A percentile compares a stretch with the other conserved stretches of the same genome.
Evolutionary conservation across 177 flowering plant species (phyloP).

Genomic region (Vitis hybrid): DNA sequence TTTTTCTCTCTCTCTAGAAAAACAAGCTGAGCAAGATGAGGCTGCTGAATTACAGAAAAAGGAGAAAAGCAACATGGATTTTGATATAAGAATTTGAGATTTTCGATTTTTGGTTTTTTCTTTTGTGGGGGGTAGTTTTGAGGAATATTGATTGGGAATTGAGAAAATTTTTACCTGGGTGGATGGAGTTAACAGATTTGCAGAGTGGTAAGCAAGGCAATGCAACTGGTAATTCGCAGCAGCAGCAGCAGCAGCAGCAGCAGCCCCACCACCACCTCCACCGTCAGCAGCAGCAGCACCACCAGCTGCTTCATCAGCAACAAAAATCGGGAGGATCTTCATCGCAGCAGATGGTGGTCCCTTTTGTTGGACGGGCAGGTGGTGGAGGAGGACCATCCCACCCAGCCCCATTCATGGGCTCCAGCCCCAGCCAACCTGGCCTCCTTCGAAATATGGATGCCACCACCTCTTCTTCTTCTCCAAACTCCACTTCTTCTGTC

Average conservation of each 20-base stretch:
- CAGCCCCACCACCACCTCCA: conserved; percentile 11
- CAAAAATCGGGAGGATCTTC: conserved; percentile 7
- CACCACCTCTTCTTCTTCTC: conserved; percentile 12
- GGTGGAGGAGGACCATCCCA: conserved; percentile 14
- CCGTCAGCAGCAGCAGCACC: conserved; percentile 20
- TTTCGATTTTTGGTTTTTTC: too few relatives aligned
- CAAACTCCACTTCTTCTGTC: neutral
- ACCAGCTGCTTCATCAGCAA: conserved; percentile 18
- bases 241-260: conserved; percentile 13
- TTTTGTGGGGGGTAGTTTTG: too few relatives aligned
- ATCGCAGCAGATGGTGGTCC: conserved; percentile 17
- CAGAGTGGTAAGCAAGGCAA: conserved; percentile 23
- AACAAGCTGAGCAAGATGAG: neutral
- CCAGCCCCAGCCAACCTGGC: conserved; percentile 42
- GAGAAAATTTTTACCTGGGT: conserved; percentile 7
- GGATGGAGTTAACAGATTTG: conserved; percentile 41
- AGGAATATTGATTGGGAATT: neutral
- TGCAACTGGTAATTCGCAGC: neutral
- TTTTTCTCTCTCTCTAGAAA: too few relatives aligned
- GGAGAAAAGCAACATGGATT: too few relatives aligned
- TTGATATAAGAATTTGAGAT: too few relatives aligned
- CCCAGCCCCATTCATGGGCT: conserved; percentile 34
- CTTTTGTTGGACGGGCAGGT: conserved; percentile 27
- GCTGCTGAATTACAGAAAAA: neutral
- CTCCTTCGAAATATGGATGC: conserved; percentile 3